Evolutionary conservation across 805 yeast genomes (phyloP).

Genomic region (Wickerhamiella domercqiae): DNA sequence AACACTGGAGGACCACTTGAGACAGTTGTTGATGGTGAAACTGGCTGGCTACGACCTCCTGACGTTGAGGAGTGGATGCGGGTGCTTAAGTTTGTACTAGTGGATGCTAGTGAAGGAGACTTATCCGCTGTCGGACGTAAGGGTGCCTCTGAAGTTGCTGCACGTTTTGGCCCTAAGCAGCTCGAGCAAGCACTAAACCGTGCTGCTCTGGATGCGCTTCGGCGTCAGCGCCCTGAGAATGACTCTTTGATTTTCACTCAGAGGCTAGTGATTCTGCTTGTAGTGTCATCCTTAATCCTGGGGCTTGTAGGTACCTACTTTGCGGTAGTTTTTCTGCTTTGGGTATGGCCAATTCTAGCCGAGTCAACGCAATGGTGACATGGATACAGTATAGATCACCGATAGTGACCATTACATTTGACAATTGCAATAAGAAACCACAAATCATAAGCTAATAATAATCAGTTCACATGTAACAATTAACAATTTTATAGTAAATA

Average conservation of each 20-base stretch:
- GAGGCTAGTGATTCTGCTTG: slow-evolving; percentile 2
- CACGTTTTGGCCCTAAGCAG: slow-evolving; percentile 21
- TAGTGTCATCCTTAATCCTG: not conserved
- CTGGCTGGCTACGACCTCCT: slow-evolving; percentile 27
- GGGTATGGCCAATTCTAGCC: slow-evolving; percentile 5
- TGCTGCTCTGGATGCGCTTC: slow-evolving; percentile 10
- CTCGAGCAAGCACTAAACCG: slow-evolving; percentile 22
- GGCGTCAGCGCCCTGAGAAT: slow-evolving; percentile 13
- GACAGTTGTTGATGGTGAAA: slow-evolving; percentile 35
- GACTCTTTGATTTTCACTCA: slow-evolving; percentile 4
- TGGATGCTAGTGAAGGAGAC: slow-evolving; percentile 13
- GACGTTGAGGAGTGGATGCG: slow-evolving; percentile 24
- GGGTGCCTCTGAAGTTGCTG: slow-evolving; percentile 21
- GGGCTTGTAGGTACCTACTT: not conserved
- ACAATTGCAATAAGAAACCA: no score
- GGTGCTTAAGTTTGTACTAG: slow-evolving; percentile 20
- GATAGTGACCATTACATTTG: no score
- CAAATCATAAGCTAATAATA: not conserved
- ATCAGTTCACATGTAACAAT: not conserved
- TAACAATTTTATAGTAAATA: not conserved
- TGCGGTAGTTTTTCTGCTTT: not conserved
- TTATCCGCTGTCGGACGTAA: slow-evolving; percentile 19
- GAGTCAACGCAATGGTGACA: slow-evolving; percentile 10
- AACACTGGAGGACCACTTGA: slow-evolving; percentile 90
- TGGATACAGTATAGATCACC: not conserved